phyloP scores from a whole-genome alignment of 2,329 filamentous ascomycete genomes.

The Colletotrichum sp. region DNA sequence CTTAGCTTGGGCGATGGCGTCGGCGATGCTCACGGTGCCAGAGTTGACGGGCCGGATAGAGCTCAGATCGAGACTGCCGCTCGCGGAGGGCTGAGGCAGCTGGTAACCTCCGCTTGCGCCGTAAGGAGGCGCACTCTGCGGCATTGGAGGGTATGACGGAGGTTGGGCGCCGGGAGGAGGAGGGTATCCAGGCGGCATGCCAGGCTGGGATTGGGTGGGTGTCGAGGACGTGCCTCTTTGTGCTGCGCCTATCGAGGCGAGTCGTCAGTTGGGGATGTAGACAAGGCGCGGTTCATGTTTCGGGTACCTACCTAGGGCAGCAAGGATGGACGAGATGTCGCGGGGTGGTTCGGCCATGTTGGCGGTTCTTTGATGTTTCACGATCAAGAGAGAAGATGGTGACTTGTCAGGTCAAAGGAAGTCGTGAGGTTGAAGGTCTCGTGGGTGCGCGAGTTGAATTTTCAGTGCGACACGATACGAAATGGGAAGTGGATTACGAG shows the following conservation, averaged over 20 bases:
- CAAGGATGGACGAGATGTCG: slow-evolving; percentile 52
- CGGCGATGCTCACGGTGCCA: slow-evolving; percentile 82
- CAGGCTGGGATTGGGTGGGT: slow-evolving; percentile 47
- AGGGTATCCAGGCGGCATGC: slow-evolving; percentile 40
- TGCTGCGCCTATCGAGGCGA: slow-evolving; percentile 38
- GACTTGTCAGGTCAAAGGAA: neutral
- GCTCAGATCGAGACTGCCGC: slow-evolving; percentile 81
- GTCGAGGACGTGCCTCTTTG: slow-evolving; percentile 48
- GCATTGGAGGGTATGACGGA: slow-evolving; percentile 39
- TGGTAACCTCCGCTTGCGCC: slow-evolving; percentile 42
- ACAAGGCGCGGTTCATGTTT: slow-evolving; percentile 2
- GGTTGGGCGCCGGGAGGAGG: slow-evolving; percentile 41
- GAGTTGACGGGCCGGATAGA: slow-evolving; percentile 80
- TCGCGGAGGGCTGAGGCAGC: slow-evolving; percentile 72
- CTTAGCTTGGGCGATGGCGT: slow-evolving; percentile 85
- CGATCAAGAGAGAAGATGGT: neutral
- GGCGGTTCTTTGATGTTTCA: neutral
- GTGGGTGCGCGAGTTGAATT: slow-evolving; percentile 6
- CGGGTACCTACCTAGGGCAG: slow-evolving; percentile 49
- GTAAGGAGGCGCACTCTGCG: slow-evolving; percentile 40
- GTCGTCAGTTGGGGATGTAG: slow-evolving; percentile 21
- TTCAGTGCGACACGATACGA: slow-evolving; percentile 6
- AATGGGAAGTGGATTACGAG: neutral
- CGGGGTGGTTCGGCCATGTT: slow-evolving; percentile 44
- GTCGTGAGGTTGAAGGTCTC: neutral